Evolutionary conservation across 177 flowering plant genomes (phyloP), one percentile per base, ranked within the genome.

Genomic region (Vitis hybrid): DNA sequence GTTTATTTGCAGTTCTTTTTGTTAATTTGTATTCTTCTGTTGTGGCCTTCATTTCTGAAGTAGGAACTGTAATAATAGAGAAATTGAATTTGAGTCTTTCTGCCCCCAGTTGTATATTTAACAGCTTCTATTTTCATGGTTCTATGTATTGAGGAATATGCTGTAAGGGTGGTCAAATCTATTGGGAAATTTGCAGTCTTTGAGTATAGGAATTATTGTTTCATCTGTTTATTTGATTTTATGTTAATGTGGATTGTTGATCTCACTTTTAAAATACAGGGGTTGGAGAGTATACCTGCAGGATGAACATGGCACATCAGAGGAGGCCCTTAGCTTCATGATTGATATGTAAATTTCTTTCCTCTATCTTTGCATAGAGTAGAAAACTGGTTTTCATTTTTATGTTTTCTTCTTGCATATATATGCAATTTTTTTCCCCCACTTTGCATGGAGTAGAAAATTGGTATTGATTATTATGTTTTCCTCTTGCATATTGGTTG

Each of bases 201-300:
- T 26, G 48, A 8, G 7, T 7, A 39, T 39, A 39, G 7, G 48
- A 39, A 39, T 39, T 39, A 5, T 39, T 8, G 2, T 39, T 5
- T 39, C 31, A 39, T 39, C 48, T 39, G 48, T 39, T 39, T 39
- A 8, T 39, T 21, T 0, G 55, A 12, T 59, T 57, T 57, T 21
- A 31, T 45, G 58, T 10, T 0, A 0, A 45, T 48, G 26, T 58
- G n/a, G 45, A 50, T 22, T 19, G 16, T 10, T 66, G 45, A 31
- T 65, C n/a, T 22, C 9, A 16, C 11, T 26, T 60, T 57, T 62
- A 4, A 16, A 60, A 6, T 58, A 10, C 78, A 93, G 98, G 84
- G 98, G 98, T 57, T 90, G 96, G 97, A 86, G 97, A 75, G 98
- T 93, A 10, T 93, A 86, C 78, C 77, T 93, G 75, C 92, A 85